These are phyloP conservation scores for Carex pumila DNA, from an alignment of 176 grass and related monocot species.

Conservation along the genomic window DNA sequence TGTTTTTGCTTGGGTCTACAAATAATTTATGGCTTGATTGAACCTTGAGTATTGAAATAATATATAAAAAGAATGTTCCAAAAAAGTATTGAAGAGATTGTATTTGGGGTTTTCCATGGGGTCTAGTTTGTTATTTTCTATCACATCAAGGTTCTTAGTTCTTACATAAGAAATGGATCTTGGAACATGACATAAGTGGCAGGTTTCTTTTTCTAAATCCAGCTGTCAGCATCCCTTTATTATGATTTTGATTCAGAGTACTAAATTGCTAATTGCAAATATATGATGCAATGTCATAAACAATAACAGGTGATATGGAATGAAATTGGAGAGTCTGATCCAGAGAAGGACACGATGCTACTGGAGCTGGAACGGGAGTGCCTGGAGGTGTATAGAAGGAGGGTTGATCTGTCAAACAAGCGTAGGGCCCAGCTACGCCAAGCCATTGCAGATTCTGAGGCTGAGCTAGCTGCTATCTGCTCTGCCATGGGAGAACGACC, in stretches of 20 bases:
- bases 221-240: neutral
- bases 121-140: neutral
- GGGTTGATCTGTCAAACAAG: conserved; percentile 56
- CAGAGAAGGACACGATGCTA: conserved; percentile 44
- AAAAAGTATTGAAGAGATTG: neutral
- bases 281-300: neutral
- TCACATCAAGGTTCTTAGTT: neutral
- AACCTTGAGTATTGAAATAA: neutral
- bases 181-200: neutral
- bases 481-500: conserved; percentile 48
- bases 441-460: conserved; percentile 54
- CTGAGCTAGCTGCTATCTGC: conserved; percentile 52
- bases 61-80: neutral
- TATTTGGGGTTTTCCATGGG: neutral
- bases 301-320: conserved; percentile 51
- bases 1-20: neutral
- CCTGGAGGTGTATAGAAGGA: conserved; percentile 49
- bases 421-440: conserved; percentile 57
- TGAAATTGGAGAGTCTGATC: conserved; percentile 50
- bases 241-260: neutral
- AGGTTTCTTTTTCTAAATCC: too few relatives aligned
- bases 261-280: neutral
- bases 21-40: neutral
- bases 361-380: conserved; percentile 59
- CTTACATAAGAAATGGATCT: neutral